Evolutionary conservation across 2,329 filamentous ascomycete species (phyloP).

Genomic region (Colletotrichum karsti): DNA sequence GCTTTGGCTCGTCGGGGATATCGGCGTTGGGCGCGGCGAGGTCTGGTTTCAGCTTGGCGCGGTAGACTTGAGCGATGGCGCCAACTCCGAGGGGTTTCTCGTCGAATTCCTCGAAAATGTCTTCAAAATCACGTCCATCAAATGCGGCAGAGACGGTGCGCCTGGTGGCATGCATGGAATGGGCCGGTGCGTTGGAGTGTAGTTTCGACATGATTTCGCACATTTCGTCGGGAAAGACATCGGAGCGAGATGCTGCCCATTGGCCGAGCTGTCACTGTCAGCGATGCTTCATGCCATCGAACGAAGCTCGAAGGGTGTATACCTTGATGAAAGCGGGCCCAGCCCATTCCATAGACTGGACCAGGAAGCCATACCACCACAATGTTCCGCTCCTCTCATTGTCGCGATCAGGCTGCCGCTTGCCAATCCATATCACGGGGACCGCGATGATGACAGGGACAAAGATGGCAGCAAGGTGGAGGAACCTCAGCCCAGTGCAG

Average conservation of each 20-base stretch:
- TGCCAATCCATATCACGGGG: conserved; percentile 83
- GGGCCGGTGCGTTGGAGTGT: conserved; percentile 93
- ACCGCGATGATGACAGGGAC: conserved; percentile 86
- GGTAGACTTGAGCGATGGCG: conserved; percentile 97
- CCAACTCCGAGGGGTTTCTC: conserved; percentile 90
- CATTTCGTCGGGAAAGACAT: conserved; percentile 95
- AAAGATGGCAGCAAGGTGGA: conserved; percentile 89
- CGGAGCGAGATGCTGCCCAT: conserved; percentile 96
- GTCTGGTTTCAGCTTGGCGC: conserved; percentile 86
- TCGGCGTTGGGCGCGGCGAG: conserved; percentile 72
- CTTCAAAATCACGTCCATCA: conserved; percentile 79
- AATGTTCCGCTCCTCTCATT: conserved; percentile 83
- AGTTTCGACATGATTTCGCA: conserved; percentile 93
- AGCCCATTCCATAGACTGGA: conserved; percentile 88
- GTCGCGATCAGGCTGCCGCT: conserved; percentile 67
- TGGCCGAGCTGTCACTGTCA: conserved; percentile 75
- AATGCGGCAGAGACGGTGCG: conserved; percentile 84
- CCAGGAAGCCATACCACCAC: conserved; percentile 94
- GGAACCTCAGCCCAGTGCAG: conserved; percentile 85
- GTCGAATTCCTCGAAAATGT: conserved; percentile 96
- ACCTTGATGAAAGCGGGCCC: conserved; percentile 98
- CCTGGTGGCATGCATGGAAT: conserved; percentile 83
- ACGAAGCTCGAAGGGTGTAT: conserved; percentile 25
- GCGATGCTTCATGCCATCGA: neutral
- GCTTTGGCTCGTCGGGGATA: conserved; percentile 55